Evolutionary conservation across 441 rosid genomes (phyloP), one percentile per base, ranked within the genome.

Genomic region (Pelargonium fulgidum): DNA sequence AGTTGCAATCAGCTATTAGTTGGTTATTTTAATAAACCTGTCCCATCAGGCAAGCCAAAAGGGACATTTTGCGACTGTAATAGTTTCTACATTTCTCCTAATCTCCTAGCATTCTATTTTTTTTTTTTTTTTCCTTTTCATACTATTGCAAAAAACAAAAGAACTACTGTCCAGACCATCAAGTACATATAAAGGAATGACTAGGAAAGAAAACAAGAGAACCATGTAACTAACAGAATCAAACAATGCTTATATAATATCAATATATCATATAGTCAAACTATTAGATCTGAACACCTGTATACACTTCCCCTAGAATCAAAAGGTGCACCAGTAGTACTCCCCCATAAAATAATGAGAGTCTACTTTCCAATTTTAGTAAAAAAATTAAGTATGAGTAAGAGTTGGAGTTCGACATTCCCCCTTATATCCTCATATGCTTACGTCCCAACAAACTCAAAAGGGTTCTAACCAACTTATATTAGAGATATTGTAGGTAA

Each of bases 1-100:
- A 68, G 71, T 73, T 58, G 54, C 24, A 7, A 64, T 73, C 64
- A 75, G 67, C 70, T 7, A 36, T 13, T 6, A 70, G 47, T 45
- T 39, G 4, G 44, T 14, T 17, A 67, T 36, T 13, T 29, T 17
- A 59, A 58, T 12, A n/a, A n/a, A 54, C 3, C 5, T 54, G 10
- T 29, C 17, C 7, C 19, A 54, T 16, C 17, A n/a, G 1, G 61
- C n/a, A n/a, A n/a, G 62, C 20, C 22, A 54, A 54, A 6, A n/a
- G n/a, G n/a, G n/a, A n/a, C n/a, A n/a, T n/a, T n/a, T 1, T 54
- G 22, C 20, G 5, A 54, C 24, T 16, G 62, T 14, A 14, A 54
- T 54, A 54, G 5, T 16, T 54, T 54, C 20, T 59, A 61, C 16
- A 61, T 56, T 16, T 5, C 44, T 64, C 59, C 65, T 41, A 47